Percentiles rank a stretch among this genome's conserved stretches.
These are phyloP conservation scores for Misopates orontium DNA, from an alignment of 257 asterid genomes.

Conservation along the genomic window DNA sequence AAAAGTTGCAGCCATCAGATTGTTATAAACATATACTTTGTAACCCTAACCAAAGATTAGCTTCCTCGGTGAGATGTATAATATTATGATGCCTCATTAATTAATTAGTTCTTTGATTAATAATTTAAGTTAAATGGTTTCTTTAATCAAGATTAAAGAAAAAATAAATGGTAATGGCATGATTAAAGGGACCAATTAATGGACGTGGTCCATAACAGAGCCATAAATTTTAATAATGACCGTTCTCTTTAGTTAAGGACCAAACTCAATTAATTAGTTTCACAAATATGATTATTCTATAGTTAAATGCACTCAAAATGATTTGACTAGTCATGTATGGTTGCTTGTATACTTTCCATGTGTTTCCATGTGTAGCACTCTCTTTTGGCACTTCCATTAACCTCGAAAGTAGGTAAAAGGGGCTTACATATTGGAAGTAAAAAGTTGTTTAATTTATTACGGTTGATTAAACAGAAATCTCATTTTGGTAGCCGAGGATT, in stretches of 20 bases:
- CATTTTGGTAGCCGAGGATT: too few relatives aligned
- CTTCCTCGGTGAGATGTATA: too few relatives aligned
- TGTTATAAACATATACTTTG: too few relatives aligned
- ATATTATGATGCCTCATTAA: too few relatives aligned
- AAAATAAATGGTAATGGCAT: conserved; percentile 44
- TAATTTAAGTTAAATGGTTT: too few relatives aligned
- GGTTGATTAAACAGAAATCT: background rate
- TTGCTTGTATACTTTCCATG: conserved; percentile 36
- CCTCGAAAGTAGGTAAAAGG: conserved; percentile 27
- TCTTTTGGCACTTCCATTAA: too few relatives aligned
- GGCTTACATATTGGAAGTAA: conserved; percentile 1
- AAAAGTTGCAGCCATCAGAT: too few relatives aligned
- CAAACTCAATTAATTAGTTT: conserved; percentile 15
- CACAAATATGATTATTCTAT: conserved; percentile 2
- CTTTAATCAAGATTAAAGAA: too few relatives aligned
- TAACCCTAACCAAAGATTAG: too few relatives aligned
- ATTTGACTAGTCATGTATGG: conserved; percentile 1
- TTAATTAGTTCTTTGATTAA: too few relatives aligned
- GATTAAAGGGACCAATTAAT: conserved; percentile 65
- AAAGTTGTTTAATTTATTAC: background rate
- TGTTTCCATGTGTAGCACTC: conserved; percentile 36
- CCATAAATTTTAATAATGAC: conserved; percentile 37
- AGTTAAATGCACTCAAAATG: conserved; percentile 26
- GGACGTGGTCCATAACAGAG: conserved; percentile 61
- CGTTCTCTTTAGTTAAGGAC: conserved; percentile 33